Evolutionary conservation across 164 flowering plant genomes (phyloP), one percentile per base, ranked within the genome.

Genomic region (Saururus chinensis): DNA sequence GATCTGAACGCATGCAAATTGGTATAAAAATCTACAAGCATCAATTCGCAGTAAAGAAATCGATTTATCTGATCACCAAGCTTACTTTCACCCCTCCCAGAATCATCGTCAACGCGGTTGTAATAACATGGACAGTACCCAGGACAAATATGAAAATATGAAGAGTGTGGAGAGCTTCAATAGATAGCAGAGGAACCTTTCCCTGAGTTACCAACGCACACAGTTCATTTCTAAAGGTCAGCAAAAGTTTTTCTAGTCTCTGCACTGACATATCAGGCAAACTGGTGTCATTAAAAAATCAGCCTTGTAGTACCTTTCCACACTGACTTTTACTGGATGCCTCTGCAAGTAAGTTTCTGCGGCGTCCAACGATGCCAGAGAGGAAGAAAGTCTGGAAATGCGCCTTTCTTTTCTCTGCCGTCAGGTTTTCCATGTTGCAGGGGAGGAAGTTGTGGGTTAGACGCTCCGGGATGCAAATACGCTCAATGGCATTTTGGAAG

Each of bases 91-190:
- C 73, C 1, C 90, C 85, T 63, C 92, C 96, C 65, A 90, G 83
- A 55, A 85, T 37, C 64, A 90, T 68, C 40, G 98, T 93, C 64
- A 88, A 79, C 67, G 73, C 85, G 68, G 83, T 82, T 69, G 83
- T 87, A 53, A 79, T 64, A 19, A 87, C 95, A 70, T 92, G 95
- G 51, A 80, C 84, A 40, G 80, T 82, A 12, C 96, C 98, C 60
- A 92, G 64, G n/a, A 87, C 91, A 75, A 92, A 92, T 65, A 92
- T 87, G 70, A 92, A 92, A 14, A 86, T 92, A 62, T 92, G 98
- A 35, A 92, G 82, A 56, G 89, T 87, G 73, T 89, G 95, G 56
- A 92, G 65, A 24, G 91, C 92, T 68, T 80, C 82, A 48, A 73
- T 17, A 25, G 98, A 83, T 68, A 92, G 53, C 72, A 92, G 62